phyloP scores from a whole-genome alignment of 768 basidiomycete genomes.

The Lentinula sp. region DNA sequence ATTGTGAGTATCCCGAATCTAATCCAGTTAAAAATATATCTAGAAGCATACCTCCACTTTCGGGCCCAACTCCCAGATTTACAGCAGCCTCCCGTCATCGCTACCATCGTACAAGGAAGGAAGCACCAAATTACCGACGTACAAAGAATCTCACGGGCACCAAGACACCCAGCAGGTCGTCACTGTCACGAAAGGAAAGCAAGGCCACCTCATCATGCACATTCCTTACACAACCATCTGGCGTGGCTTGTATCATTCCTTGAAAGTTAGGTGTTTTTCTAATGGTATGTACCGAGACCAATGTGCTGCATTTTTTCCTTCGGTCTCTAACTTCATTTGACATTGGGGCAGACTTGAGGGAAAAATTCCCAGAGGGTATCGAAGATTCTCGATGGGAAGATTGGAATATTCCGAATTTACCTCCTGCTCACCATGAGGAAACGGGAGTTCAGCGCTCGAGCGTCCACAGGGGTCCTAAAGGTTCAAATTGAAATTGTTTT shows the following conservation, averaged over 20 bases:
- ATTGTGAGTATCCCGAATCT: too few relatives aligned
- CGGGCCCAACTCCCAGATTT: neutral
- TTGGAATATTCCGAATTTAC: neutral
- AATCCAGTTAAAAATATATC: too few relatives aligned
- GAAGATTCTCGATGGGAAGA: neutral
- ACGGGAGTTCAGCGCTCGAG: neutral
- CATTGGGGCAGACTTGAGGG: too few relatives aligned
- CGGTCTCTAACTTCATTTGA: too few relatives aligned
- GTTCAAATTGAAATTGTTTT: too few relatives aligned
- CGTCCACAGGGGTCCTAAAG: neutral
- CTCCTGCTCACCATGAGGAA: neutral
- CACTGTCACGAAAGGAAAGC: neutral
- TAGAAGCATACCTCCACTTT: neutral
- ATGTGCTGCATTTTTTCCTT: neutral
- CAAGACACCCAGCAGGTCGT: neutral
- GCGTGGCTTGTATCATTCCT: neutral
- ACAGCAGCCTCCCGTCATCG: neutral
- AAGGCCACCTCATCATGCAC: neutral
- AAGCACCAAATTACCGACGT: neutral
- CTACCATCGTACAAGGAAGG: neutral
- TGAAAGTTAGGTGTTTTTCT: neutral
- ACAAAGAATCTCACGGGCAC: neutral
- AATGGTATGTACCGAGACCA: neutral
- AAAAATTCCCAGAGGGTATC: neutral
- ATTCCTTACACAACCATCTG: neutral